Evolutionary conservation across 257 asterid genomes (phyloP).

Genomic region (Fraxinus pennsylvanica): DNA sequence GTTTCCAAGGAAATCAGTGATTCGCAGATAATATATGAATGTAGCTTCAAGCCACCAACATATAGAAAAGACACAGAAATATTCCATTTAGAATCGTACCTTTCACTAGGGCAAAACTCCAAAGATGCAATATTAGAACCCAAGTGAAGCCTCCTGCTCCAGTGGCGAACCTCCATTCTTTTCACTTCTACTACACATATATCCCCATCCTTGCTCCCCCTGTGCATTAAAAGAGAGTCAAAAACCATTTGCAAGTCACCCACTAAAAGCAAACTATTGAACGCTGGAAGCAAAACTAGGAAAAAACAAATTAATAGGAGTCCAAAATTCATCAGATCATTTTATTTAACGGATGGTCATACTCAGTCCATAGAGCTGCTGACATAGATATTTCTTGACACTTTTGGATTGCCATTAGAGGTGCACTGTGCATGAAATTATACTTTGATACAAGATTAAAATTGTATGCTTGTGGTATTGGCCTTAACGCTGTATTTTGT

Average conservation of each 20-base stretch:
- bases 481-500: background rate
- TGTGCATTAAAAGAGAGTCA: conserved; percentile 33
- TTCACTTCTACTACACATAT: conserved; percentile 79
- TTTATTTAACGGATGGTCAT: background rate
- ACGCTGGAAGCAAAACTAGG: background rate
- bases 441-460: no score
- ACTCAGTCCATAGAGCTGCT: background rate
- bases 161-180: conserved; percentile 81
- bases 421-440: background rate
- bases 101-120: conserved; percentile 92
- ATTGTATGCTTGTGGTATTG: background rate
- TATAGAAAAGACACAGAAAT: background rate
- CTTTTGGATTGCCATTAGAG: background rate
- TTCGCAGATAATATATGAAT: background rate
- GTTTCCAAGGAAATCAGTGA: background rate
- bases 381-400: background rate
- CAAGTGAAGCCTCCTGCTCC: conserved; percentile 82
- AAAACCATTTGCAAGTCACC: conserved; percentile 14
- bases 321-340: background rate
- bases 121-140: conserved; percentile 71
- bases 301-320: background rate
- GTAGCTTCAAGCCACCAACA: background rate
- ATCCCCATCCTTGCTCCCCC: conserved; percentile 99
- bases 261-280: background rate
- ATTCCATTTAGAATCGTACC: conserved; percentile 42